phyloP scores from a whole-genome alignment of 2,329 filamentous ascomycete species.

The Scedosporium apiospermum region DNA sequence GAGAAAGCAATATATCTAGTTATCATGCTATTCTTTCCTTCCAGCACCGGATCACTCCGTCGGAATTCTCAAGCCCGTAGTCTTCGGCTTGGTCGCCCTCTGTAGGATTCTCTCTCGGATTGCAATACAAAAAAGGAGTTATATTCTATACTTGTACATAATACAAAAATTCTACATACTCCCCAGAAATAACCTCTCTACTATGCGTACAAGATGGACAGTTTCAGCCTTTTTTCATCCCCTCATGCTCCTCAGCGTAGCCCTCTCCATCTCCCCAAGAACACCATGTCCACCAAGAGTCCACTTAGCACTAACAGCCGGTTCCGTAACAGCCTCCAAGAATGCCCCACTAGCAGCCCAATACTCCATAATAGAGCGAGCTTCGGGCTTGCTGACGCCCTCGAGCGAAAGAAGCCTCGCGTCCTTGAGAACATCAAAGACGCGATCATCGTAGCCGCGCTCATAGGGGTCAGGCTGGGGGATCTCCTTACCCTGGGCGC shows the following conservation, averaged over 20 bases:
- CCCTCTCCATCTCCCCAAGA: conserved; percentile 76
- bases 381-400: conserved; percentile 65
- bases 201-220: background rate
- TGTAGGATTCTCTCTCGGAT: no score
- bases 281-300: conserved; percentile 70
- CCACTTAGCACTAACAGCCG: conserved; percentile 73
- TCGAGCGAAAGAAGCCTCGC: conserved; percentile 47
- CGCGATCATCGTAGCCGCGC: conserved; percentile 46
- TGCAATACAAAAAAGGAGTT: background rate
- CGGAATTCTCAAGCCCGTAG: background rate
- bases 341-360: conserved; percentile 81
- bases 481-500: conserved; percentile 23
- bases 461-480: conserved; percentile 42
- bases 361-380: conserved; percentile 79
- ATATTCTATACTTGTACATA: conserved; percentile 1
- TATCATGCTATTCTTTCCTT: background rate
- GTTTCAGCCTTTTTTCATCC: conserved; percentile 21
- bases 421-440: conserved; percentile 41
- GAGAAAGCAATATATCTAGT: background rate
- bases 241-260: conserved; percentile 39
- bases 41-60: background rate
- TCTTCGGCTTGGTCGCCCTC: no score
- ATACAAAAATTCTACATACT: background rate
- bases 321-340: conserved; percentile 59
- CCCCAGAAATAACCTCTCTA: background rate